Conservation (phyloP, 495 filamentous ascomycete genomes). For the Aspergillus carlsbadensis region DNA sequence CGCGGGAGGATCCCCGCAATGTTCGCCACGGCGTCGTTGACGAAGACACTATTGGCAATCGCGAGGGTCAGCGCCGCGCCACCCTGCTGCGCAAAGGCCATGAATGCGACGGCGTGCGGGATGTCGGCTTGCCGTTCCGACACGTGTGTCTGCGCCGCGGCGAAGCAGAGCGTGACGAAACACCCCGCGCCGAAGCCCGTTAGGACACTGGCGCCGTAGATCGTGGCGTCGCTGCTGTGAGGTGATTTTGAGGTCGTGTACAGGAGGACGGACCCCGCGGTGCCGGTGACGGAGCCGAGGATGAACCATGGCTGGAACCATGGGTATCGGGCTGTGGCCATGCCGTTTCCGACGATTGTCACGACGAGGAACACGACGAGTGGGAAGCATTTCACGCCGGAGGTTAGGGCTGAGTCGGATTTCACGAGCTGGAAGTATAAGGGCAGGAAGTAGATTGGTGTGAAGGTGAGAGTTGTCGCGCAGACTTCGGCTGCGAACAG, state of each 20-base stretch:
- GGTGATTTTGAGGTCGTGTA: too few species aligned
- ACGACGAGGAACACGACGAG: constrained; percentile 45
- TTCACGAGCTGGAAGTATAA: constrained; percentile 57
- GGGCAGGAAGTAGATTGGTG: constrained; percentile 39
- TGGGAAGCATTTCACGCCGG: constrained; percentile 51
- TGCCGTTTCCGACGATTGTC: constrained; percentile 42
- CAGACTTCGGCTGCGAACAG: constrained; percentile 16
- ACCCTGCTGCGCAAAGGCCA: constrained; percentile 6
- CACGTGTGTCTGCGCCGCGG: constrained; percentile 50
- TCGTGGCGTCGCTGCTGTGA: constrained; percentile 18
- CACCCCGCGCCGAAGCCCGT: constrained; percentile 48
- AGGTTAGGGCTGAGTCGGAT: constrained; percentile 39
- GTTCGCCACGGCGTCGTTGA: too few species aligned
- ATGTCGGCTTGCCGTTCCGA: constrained; percentile 32
- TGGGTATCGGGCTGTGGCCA: constrained; percentile 38
- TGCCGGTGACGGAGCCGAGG: constrained; percentile 31
- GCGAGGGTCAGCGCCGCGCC: constrained; percentile 4
- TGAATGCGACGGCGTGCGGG: constrained; percentile 5
- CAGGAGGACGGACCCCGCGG: constrained; percentile 9
- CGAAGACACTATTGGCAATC: too few species aligned
- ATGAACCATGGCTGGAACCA: constrained; percentile 53
- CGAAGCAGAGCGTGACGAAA: constrained; percentile 47
- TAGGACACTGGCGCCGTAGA: constrained; percentile 54
- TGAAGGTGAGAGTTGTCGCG: constrained; percentile 11
- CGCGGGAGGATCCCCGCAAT: too few species aligned